Conservation (phyloP, 2,329 filamentous ascomycete genomes). For the Orbilia blumenaviensis region DNA sequence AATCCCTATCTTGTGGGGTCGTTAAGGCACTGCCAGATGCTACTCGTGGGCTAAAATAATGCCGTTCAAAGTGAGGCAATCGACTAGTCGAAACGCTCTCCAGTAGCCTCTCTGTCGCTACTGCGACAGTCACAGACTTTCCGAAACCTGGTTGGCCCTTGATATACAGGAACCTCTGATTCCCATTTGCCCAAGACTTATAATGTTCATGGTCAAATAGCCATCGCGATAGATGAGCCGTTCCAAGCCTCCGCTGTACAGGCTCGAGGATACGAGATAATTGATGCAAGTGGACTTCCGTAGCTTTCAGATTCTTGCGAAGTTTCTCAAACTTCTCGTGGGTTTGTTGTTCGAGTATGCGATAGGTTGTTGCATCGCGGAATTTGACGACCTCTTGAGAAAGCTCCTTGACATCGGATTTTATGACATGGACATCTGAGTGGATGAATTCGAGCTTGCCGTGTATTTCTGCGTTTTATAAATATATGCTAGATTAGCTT, state of each 20-base stretch:
- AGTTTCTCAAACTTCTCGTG: neutral
- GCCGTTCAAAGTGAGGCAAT: neutral
- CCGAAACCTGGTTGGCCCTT: constrained; percentile 38
- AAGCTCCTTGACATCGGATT: constrained; percentile 7
- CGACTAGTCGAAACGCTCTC: neutral
- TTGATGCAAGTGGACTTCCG: constrained; percentile 24
- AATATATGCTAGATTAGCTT: no score
- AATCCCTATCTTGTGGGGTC: neutral
- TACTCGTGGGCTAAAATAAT: neutral
- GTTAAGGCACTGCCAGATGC: neutral
- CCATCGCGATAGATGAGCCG: constrained; percentile 27
- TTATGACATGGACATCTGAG: constrained; percentile 6
- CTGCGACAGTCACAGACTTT: constrained; percentile 35
- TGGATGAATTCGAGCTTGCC: constrained; percentile 24
- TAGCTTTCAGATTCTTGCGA: constrained; percentile 2
- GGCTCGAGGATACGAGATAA: constrained; percentile 21
- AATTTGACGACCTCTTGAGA: constrained; percentile 16
- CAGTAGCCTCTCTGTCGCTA: constrained; percentile 17
- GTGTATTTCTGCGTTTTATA: constrained; percentile 29
- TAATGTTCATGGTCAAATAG: constrained; percentile 30
- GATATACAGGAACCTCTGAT: constrained; percentile 38
- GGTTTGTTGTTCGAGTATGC: neutral
- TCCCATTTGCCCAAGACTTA: constrained; percentile 10
- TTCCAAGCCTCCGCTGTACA: constrained; percentile 16
- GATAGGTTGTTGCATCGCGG: neutral